Percentiles rank a stretch among this genome's conserved stretches.
phyloP scores from a whole-genome alignment of 2,329 filamentous ascomycete genomes.

The Neonectria neomacrospora region DNA sequence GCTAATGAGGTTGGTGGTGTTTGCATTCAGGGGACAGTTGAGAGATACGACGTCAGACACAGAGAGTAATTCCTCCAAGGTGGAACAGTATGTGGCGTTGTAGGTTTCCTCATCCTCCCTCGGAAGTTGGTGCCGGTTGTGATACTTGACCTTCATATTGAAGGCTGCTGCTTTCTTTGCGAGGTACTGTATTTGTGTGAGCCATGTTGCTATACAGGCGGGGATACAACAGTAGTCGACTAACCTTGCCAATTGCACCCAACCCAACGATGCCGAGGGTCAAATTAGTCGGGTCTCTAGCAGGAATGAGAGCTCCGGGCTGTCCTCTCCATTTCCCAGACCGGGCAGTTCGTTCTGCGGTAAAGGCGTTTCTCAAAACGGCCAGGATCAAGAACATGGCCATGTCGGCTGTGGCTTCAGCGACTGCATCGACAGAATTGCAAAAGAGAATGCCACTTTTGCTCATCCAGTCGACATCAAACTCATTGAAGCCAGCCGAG shows the following conservation, averaged over 20 bases:
- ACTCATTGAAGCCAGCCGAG: constrained; percentile 59
- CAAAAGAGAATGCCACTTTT: constrained; percentile 62
- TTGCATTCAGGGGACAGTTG: constrained; percentile 51
- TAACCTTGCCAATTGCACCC: constrained; percentile 54
- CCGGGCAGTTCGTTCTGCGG: constrained; percentile 51
- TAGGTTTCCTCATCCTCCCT: constrained; percentile 48
- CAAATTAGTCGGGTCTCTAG: constrained; percentile 53
- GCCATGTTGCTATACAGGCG: neutral
- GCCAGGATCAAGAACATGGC: constrained; percentile 49
- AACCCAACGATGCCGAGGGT: constrained; percentile 58
- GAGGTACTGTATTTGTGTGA: constrained; percentile 45
- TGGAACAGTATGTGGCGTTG: constrained; percentile 48
- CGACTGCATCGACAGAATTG: constrained; percentile 62
- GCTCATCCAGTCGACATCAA: constrained; percentile 57
- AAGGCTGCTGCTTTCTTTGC: constrained; percentile 53
- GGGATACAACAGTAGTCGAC: neutral
- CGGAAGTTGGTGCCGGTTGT: constrained; percentile 51
- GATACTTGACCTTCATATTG: constrained; percentile 54
- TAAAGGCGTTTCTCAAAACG: constrained; percentile 56
- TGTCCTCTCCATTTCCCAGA: constrained; percentile 50
- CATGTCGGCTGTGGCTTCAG: constrained; percentile 62
- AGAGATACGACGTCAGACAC: constrained; percentile 53
- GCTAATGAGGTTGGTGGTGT: constrained; percentile 53
- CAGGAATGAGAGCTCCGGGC: constrained; percentile 42
- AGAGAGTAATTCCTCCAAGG: constrained; percentile 52